These are phyloP conservation scores for Oryza punctata DNA, from an alignment of 176 grass and related monocot genomes.

Conservation along the genomic window DNA sequence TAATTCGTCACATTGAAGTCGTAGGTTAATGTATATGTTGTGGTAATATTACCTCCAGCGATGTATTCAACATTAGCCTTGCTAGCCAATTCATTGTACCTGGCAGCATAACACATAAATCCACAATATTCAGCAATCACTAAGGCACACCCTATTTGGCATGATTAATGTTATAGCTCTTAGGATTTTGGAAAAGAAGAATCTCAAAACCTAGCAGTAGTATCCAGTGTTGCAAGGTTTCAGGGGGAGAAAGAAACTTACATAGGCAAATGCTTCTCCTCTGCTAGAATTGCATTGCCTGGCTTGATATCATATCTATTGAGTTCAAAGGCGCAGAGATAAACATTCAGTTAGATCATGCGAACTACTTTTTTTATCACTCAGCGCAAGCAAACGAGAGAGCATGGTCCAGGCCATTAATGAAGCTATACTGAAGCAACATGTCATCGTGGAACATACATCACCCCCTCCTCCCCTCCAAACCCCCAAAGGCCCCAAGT, in stretches of 20 bases:
- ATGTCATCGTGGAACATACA: not conserved
- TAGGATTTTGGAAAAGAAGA: not conserved
- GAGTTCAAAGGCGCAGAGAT: slow-evolving; percentile 11
- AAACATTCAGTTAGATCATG: slow-evolving; percentile 16
- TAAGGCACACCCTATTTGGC: not conserved
- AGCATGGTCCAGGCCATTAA: not conserved
- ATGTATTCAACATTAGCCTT: slow-evolving; percentile 68
- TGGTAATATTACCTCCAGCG: slow-evolving; percentile 61
- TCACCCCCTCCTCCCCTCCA: not conserved
- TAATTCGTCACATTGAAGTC: not conserved
- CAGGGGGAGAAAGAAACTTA: slow-evolving; percentile 24
- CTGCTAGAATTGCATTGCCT: slow-evolving; percentile 67
- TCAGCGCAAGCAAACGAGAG: not conserved
- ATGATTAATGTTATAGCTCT: not conserved
- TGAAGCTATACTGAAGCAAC: not conserved
- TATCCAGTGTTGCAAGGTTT: not conserved
- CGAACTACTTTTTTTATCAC: not conserved
- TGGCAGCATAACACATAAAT: slow-evolving; percentile 20
- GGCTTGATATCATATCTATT: slow-evolving; percentile 66
- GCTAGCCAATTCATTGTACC: slow-evolving; percentile 77
- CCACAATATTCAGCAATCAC: not conserved
- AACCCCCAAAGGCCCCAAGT: not conserved
- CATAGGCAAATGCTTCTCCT: slow-evolving; percentile 79
- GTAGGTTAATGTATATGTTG: not conserved
- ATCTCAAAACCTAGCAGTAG: not conserved